Base-by-base conservation (phyloP, 805 yeast species). In the Ogataea nonfermentans region DNA sequence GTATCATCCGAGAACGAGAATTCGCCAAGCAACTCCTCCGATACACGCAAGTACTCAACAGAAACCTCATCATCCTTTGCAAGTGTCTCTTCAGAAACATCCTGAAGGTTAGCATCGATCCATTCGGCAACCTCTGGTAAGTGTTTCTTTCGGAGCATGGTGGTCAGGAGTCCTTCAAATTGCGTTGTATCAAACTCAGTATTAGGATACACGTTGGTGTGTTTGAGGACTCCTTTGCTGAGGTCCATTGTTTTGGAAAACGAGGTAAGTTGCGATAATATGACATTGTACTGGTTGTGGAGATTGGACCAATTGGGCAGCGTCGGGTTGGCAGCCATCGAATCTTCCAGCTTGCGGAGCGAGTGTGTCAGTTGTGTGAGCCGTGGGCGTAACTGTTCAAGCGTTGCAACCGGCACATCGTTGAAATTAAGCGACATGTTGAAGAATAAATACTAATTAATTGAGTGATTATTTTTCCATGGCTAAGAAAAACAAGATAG, bases 81-180 rank as follows among this genome's bases (percentile, higher is more conserved):
- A 6, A 61, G 46, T 11, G 45, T 53, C 35, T 48, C 54, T 27
- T 52, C 57, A 33, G 62, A 66, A 5, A 32, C 40, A 9, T 40
- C 40, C 10, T 40, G 34, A 13, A 29, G 34, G 24, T 43, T 35
- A 19, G 59, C 55, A 12, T 61, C 57, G 6, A 89, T 75, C 97
- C 98, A 91, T 32, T 78, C 84, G 36, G 80, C 85, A 2, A 91
- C 95, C 47, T 90, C 97, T 0, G 99, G 98, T 9, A 86, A 67
- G 35, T 83, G 82, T 57, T 90, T 91, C 59, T 90, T 93, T 43
- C 98, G 73, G 44, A 93, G 62, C 44, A 93, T 67, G 0, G 97
- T 89, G 0, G 95, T 84, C 35, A 90, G 65, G 24, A 93, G 69
- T 2, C 88, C 85, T 53, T 85, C 90, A 48, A 86, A 90, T 30